A percentile compares a stretch with the other conserved stretches of the same genome.
These are phyloP conservation scores for Herpetomonas samuelpessoai DNA, from an alignment of 208 protist species.

Conservation along the genomic window DNA sequence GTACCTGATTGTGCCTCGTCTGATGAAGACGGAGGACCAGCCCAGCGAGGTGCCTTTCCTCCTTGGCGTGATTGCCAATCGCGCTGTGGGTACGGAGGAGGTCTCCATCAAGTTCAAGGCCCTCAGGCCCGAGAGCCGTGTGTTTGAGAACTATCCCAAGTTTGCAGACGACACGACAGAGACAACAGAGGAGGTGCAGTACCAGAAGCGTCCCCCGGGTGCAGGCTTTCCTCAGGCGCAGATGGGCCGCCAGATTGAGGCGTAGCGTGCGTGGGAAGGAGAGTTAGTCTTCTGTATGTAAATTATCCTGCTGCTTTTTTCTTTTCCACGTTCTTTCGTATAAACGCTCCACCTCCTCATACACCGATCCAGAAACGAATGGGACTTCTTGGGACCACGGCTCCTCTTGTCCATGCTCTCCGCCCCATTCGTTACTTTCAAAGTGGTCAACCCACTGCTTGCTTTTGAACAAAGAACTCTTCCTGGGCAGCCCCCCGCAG, in stretches of 20 bases:
- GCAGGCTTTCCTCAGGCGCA: constrained; percentile 53
- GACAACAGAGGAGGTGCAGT: constrained; percentile 48
- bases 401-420: no score
- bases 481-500: no score
- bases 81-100: constrained; percentile 9
- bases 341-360: no score
- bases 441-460: no score
- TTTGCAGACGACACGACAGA: constrained; percentile 48
- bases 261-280: no score
- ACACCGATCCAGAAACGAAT: no score
- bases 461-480: no score
- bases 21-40: constrained; percentile 31
- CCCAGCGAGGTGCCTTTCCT: constrained; percentile 28
- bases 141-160: constrained; percentile 84
- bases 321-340: no score
- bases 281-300: no score
- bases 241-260: constrained; percentile 27
- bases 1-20: constrained; percentile 72
- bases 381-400: no score
- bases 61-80: constrained; percentile 19
- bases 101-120: constrained; percentile 44
- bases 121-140: constrained; percentile 57
- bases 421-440: no score
- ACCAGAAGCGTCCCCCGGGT: constrained; percentile 55
- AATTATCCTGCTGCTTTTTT: no score